Base-by-base conservation (phyloP, 257 asterid genomes). In the Anisodus acutangulus region DNA sequence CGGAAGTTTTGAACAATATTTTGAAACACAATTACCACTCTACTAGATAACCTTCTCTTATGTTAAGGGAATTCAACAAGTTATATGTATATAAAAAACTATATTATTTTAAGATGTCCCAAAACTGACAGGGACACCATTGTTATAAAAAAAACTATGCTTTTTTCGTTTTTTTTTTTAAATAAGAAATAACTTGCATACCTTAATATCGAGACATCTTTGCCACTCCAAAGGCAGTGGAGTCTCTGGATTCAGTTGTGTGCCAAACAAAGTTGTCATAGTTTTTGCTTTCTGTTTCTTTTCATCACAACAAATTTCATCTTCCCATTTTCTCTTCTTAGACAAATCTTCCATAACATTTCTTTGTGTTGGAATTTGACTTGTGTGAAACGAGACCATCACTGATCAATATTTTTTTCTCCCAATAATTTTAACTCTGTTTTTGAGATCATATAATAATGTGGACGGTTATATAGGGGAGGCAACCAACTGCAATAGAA, bases 121-220 rank as follows among this genome's bases (percentile, higher is more conserved):
- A 59, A 79, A 35, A 1, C 57, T 59, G 47, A 22, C 22, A 13
- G 0, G 1, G 15, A 13, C 37, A 60, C 0, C 3, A 45, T 57
- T 9, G 17, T 39, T 22, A 39, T 0, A 0, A 13, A 13, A 3
- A 37, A 7, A 68, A 39, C 7, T 3, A 69, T 31, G 35, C 1
- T 31, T 31, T 31, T 31, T 10, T 45, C 9, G 8, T 35, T 5
- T 17, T 1, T 22, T 2, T 60, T 35, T 13, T 8, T 13, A 55
- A 6, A 19, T 12, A 64, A 5, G 16, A 55, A 31, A 31, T 31
- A 31, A 31, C 35, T 12, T 71, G 35, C 10, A 17, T 80, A 93
- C 97, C 97, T 90, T 91, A 71, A 90, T 88, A 64, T 93, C 95
- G 11, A 93, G 97, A 51, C 94, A 92, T 66, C 92, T 84, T 84